phyloP scores from a whole-genome alignment of 768 basidiomycete species.

The Boletus rex-veris region DNA sequence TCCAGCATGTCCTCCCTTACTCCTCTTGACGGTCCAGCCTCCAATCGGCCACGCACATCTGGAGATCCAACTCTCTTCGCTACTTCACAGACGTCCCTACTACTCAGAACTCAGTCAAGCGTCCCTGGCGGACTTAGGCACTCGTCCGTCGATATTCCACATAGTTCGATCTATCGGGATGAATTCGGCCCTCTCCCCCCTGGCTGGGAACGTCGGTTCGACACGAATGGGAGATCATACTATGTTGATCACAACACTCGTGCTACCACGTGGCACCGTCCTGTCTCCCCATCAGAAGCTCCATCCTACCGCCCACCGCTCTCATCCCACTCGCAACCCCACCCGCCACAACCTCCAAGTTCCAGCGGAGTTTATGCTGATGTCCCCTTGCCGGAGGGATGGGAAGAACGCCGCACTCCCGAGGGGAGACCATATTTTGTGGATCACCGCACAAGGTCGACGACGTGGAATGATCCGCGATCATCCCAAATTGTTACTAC shows the following conservation, averaged over 20 bases:
- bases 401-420: conserved; percentile 90
- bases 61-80: conserved; percentile 13
- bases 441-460: conserved; percentile 79
- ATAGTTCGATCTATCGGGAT: conserved; percentile 44
- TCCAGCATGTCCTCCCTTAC: conserved; percentile 21
- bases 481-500: conserved; percentile 46
- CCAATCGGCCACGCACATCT: conserved; percentile 15
- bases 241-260: conserved; percentile 86
- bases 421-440: conserved; percentile 77
- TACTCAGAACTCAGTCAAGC: conserved; percentile 15
- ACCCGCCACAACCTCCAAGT: conserved; percentile 29
- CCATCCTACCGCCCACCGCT: conserved; percentile 16
- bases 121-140: conserved; percentile 3
- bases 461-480: conserved; percentile 90
- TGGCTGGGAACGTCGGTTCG: conserved; percentile 82
- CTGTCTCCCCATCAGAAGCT: conserved; percentile 20
- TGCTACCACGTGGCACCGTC: conserved; percentile 78
- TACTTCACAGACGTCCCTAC: conserved; percentile 6
- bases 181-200: conserved; percentile 61
- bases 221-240: conserved; percentile 63
- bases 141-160: conserved; percentile 1
- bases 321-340: conserved; percentile 13
- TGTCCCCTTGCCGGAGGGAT: conserved; percentile 79
- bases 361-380: conserved; percentile 43
- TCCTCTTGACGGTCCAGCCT: conserved; percentile 8